phyloP scores from a whole-genome alignment of 768 basidiomycete species.

The Mycena sanguinolenta region DNA sequence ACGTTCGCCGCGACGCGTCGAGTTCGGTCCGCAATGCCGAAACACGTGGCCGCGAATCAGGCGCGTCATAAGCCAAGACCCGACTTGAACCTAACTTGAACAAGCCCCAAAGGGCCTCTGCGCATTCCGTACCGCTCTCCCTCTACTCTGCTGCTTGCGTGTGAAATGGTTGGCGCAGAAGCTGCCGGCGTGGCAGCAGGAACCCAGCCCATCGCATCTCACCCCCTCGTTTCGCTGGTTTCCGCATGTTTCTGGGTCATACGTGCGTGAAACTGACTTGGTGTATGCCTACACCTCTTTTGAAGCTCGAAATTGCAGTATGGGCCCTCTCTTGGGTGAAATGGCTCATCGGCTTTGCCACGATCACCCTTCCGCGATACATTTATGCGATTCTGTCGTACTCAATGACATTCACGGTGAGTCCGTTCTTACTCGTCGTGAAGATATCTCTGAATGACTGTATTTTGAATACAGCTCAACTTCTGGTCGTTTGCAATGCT shows the following conservation, averaged over 20 bases:
- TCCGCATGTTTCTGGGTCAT: conserved; percentile 90
- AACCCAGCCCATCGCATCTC: conserved; percentile 46
- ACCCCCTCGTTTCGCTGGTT: conserved; percentile 81
- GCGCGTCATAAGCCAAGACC: not conserved
- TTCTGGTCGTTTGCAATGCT: conserved; percentile 92
- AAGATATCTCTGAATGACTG: conserved; percentile 16
- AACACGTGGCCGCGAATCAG: not conserved
- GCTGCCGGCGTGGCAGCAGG: not conserved
- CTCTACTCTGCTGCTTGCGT: not conserved
- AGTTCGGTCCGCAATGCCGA: conserved; percentile 1
- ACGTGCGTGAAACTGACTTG: conserved; percentile 60
- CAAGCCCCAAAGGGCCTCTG: no score
- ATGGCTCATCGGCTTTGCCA: conserved; percentile 80
- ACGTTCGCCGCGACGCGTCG: conserved; percentile 2
- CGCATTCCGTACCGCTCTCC: no score
- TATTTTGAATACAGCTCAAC: conserved; percentile 68
- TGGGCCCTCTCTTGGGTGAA: conserved; percentile 88
- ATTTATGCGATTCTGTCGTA: conserved; percentile 87
- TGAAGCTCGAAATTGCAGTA: conserved; percentile 57
- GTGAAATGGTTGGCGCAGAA: conserved; percentile 3
- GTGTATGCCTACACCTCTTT: conserved; percentile 16
- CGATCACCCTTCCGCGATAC: conserved; percentile 84
- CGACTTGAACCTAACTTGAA: no score
- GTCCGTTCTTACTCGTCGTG: conserved; percentile 36
- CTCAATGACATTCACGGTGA: conserved; percentile 89